Conservation (phyloP, 495 filamentous ascomycete genomes). For the Tuber melanosporum region DNA sequence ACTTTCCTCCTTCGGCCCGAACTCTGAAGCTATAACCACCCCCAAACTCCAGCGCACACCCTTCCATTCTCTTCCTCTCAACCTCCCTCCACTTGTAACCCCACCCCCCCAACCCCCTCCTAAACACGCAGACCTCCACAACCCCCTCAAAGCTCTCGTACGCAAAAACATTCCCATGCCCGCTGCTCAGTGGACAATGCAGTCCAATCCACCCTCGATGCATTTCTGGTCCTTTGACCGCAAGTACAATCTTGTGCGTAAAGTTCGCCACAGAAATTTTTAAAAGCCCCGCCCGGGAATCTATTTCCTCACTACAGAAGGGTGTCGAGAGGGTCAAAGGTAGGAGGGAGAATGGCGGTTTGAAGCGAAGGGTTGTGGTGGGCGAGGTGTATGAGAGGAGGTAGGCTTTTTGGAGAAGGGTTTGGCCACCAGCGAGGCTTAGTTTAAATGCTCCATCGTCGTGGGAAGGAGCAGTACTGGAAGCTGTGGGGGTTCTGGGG, state of each 20-base stretch:
- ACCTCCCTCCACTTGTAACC: conserved; percentile 42
- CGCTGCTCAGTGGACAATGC: conserved; percentile 44
- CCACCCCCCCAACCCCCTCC: conserved; percentile 34
- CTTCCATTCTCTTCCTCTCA: conserved; percentile 41
- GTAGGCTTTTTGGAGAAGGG: conserved; percentile 47
- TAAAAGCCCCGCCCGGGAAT: conserved; percentile 42
- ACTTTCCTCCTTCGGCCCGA: background rate
- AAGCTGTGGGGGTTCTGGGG: conserved; percentile 14
- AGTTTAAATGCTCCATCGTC: conserved; percentile 12
- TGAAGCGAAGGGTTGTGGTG: conserved; percentile 6
- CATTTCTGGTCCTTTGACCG: conserved; percentile 40
- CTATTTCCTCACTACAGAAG: conserved; percentile 40
- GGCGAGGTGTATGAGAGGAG: conserved; percentile 45
- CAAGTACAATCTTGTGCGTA: conserved; percentile 41
- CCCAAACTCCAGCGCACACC: conserved; percentile 47
- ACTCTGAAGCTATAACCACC: conserved; percentile 42
- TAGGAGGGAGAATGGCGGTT: conserved; percentile 27
- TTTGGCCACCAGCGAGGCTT: conserved; percentile 45
- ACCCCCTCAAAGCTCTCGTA: conserved; percentile 46
- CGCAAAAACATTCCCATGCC: conserved; percentile 44
- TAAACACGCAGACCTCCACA: conserved; percentile 43
- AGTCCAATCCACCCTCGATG: conserved; percentile 44
- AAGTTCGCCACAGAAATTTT: conserved; percentile 39
- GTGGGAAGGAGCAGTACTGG: conserved; percentile 29
- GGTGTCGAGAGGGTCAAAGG: conserved; percentile 32